Percentiles rank a stretch among this genome's conserved stretches.
Conservation (phyloP, 2,329 filamentous ascomycete species). For the Ophiostoma populinum region DNA sequence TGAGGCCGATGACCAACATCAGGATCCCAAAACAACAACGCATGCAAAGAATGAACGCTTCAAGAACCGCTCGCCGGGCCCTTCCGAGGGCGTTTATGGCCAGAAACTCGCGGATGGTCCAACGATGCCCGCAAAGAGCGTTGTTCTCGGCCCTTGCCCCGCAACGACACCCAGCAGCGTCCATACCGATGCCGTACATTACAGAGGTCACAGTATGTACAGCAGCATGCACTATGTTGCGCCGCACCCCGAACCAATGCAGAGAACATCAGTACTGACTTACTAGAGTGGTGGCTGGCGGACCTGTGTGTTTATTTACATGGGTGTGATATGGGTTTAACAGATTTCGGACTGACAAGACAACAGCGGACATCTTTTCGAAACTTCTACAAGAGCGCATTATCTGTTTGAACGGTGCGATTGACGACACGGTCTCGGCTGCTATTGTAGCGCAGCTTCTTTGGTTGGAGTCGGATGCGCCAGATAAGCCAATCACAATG, state of each 20-base stretch:
- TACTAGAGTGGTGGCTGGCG: conserved; percentile 56
- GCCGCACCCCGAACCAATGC: neutral
- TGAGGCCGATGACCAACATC: too few relatives aligned
- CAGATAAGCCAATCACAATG: conserved; percentile 85
- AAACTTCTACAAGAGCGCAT: conserved; percentile 81
- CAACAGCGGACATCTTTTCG: conserved; percentile 62
- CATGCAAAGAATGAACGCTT: too few relatives aligned
- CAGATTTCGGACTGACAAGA: neutral
- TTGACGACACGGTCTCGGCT: conserved; percentile 82
- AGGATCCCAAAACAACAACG: too few relatives aligned
- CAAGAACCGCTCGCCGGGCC: too few relatives aligned
- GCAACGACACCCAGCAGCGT: conserved; percentile 14
- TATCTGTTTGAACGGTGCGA: conserved; percentile 78
- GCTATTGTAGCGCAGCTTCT: conserved; percentile 89
- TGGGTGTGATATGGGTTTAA: neutral
- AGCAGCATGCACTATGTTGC: too few relatives aligned
- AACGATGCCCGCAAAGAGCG: neutral
- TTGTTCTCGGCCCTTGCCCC: conserved; percentile 14
- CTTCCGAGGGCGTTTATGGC: too few relatives aligned
- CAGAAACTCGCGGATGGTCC: too few relatives aligned
- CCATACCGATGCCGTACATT: conserved; percentile 43
- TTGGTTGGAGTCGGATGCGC: conserved; percentile 93
- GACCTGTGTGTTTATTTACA: conserved; percentile 45
- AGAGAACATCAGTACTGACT: conserved; percentile 15
- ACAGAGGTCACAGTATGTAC: conserved; percentile 32